These are phyloP conservation scores for Coniochaeta sp. DNA, from an alignment of 2,329 filamentous ascomycete species.

Conservation along the genomic window DNA sequence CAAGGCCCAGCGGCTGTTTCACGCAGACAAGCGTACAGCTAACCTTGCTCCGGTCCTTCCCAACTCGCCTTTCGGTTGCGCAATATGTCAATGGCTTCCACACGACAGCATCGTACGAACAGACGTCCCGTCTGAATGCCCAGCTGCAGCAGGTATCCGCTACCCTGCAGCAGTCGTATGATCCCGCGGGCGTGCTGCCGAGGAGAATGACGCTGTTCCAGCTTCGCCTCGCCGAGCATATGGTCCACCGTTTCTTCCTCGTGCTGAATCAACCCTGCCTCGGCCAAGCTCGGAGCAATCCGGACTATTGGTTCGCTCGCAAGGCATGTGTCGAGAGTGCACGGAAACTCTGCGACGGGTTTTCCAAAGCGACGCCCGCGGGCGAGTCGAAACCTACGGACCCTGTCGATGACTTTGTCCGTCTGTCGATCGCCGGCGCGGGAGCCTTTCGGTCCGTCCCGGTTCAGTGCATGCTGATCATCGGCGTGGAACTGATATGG, in stretches of 20 bases:
- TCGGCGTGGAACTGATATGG: constrained; percentile 38
- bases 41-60: constrained; percentile 33
- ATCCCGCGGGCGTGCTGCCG: constrained; percentile 16
- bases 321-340: constrained; percentile 38
- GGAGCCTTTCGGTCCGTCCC: constrained; percentile 35
- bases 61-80: constrained; percentile 33
- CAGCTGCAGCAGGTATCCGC: constrained; percentile 29
- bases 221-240: constrained; percentile 30
- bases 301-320: constrained; percentile 44
- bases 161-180: constrained; percentile 20
- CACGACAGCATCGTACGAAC: constrained; percentile 33
- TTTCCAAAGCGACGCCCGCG: constrained; percentile 10
- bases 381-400: constrained; percentile 9
- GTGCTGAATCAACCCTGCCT: constrained; percentile 46
- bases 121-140: constrained; percentile 36
- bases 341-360: constrained; percentile 20
- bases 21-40: constrained; percentile 45
- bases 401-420: constrained; percentile 23
- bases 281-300: constrained; percentile 32
- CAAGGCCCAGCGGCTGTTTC: constrained; percentile 18
- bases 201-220: constrained; percentile 28
- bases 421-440: constrained; percentile 30
- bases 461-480: constrained; percentile 29
- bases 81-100: constrained; percentile 39
- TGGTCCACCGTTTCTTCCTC: constrained; percentile 39